Conservation (phyloP, 2,329 filamentous ascomycete species). For the Diaporthe ampelina region DNA sequence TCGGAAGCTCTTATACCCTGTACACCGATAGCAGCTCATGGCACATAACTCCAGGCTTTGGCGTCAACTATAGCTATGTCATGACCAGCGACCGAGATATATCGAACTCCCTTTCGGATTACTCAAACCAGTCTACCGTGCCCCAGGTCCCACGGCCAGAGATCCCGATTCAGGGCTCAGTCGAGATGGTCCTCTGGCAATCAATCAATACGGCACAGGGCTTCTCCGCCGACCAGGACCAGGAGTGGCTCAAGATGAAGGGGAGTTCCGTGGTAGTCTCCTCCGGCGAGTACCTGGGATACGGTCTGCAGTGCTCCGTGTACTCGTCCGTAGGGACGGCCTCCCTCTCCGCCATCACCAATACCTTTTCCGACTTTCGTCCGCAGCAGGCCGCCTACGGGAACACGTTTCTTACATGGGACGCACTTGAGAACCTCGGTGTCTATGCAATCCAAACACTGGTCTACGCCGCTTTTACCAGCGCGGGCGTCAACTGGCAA, state of each 20-base stretch:
- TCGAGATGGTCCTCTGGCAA: conserved; percentile 19
- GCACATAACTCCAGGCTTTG: conserved; percentile 3
- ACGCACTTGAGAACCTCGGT: neutral
- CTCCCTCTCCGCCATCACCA: conserved; percentile 12
- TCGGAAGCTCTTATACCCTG: neutral
- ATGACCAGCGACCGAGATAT: conserved; percentile 14
- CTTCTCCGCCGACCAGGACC: neutral
- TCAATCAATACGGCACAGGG: conserved; percentile 1
- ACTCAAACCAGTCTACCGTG: neutral
- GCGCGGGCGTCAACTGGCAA: conserved; percentile 12
- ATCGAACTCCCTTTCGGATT: neutral
- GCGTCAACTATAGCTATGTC: conserved; percentile 22
- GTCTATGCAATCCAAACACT: conserved; percentile 13
- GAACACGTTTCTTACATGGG: conserved; percentile 11
- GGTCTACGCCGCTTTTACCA: conserved; percentile 16
- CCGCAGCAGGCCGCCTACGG: conserved; percentile 14
- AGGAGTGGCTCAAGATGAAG: conserved; percentile 6
- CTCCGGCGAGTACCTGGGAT: neutral
- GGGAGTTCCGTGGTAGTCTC: neutral
- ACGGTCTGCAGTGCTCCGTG: conserved; percentile 2
- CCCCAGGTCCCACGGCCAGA: neutral
- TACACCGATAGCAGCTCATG: conserved; percentile 4
- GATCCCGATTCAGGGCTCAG: conserved; percentile 19
- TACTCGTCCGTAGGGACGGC: neutral
- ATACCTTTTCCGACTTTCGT: conserved; percentile 13